Conservation (phyloP, 1,284 basidiomycete genomes). For the Sanguinoderma infundibulare region DNA sequence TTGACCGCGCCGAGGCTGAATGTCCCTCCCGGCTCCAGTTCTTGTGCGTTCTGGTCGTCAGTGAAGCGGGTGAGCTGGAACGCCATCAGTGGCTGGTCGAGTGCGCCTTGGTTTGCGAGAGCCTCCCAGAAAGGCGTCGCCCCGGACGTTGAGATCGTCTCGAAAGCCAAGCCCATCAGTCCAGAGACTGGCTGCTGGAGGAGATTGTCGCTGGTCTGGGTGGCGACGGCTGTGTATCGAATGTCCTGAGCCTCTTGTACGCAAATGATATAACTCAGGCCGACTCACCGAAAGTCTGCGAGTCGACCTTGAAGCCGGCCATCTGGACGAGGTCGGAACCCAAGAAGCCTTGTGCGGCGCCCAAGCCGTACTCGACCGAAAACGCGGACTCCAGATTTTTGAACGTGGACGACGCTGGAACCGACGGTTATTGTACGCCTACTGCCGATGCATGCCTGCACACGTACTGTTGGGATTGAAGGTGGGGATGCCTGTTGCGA, state of each 20-base stretch:
- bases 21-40: constrained; percentile 75
- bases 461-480: constrained; percentile 29
- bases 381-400: constrained; percentile 28
- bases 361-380: constrained; percentile 37
- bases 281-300: constrained; percentile 46
- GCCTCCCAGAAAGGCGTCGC: constrained; percentile 60
- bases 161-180: constrained; percentile 44
- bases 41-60: constrained; percentile 51
- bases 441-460: not conserved
- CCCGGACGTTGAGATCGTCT: constrained; percentile 39
- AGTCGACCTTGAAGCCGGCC: constrained; percentile 46
- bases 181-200: constrained; percentile 38
- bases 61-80: constrained; percentile 81
- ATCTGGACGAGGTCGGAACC: constrained; percentile 47
- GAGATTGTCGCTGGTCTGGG: constrained; percentile 31
- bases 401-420: constrained; percentile 34
- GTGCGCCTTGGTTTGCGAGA: constrained; percentile 58
- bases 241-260: not conserved
- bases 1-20: constrained; percentile 81
- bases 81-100: constrained; percentile 74
- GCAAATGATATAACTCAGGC: constrained; percentile 12
- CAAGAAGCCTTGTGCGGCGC: constrained; percentile 38
- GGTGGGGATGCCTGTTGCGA: constrained; percentile 23
- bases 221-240: constrained; percentile 29
- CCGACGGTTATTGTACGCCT: not conserved